A percentile compares a stretch with the other conserved stretches of the same genome.
Evolutionary conservation across 2,329 filamentous ascomycete species (phyloP).

Genomic region (Diaporthe eres): DNA sequence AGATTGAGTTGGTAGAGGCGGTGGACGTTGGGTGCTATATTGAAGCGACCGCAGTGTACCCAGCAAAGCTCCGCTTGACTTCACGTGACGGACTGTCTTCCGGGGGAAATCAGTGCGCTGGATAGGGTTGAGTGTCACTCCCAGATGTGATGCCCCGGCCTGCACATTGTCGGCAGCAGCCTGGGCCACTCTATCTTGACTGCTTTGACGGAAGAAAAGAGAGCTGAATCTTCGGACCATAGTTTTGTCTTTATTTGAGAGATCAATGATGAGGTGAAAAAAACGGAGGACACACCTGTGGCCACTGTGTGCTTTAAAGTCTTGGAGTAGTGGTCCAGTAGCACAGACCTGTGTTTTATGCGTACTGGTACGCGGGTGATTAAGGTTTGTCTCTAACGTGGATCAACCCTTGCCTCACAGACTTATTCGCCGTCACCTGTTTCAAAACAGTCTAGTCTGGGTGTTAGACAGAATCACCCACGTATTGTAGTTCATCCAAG

Average conservation of each 20-base stretch:
- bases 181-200: neutral
- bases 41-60: neutral
- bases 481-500: constrained; percentile 26
- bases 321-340: neutral
- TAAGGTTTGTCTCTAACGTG: constrained; percentile 33
- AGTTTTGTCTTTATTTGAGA: neutral
- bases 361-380: neutral
- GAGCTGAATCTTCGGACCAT: constrained; percentile 24
- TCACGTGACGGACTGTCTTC: constrained; percentile 6
- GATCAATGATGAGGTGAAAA: neutral
- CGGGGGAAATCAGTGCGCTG: constrained; percentile 15
- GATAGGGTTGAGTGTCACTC: neutral
- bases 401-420: constrained; percentile 20
- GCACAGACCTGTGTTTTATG: constrained; percentile 30
- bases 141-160: neutral
- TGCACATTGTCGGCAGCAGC: neutral
- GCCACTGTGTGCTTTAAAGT: constrained; percentile 15
- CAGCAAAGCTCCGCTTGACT: constrained; percentile 9
- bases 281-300: neutral
- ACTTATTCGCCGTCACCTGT: constrained; percentile 16
- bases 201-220: constrained; percentile 17
- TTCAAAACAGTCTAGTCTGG: constrained; percentile 21
- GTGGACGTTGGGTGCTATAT: neutral
- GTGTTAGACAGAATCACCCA: neutral
- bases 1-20: neutral